These are phyloP conservation scores for Lipomyces yamanashiensis DNA, from an alignment of 805 yeast species.

Conservation along the genomic window DNA sequence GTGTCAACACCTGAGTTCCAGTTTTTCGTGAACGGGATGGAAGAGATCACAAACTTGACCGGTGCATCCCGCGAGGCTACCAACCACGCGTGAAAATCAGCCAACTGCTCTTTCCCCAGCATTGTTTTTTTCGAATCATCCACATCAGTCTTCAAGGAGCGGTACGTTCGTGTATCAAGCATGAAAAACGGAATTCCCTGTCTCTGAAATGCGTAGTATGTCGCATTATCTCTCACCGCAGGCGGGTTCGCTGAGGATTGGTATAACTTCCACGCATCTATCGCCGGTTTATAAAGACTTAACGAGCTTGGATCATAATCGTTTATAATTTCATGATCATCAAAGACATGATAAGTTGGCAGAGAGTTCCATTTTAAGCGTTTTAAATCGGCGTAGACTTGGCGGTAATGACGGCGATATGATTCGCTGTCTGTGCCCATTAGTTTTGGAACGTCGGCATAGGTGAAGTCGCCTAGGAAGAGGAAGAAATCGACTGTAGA, in stretches of 20 bases:
- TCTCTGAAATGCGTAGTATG: conserved; percentile 34
- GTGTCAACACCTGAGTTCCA: conserved; percentile 35
- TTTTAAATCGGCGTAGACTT: conserved; percentile 32
- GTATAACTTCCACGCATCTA: conserved; percentile 33
- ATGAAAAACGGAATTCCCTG: conserved; percentile 39
- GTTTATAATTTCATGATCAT: conserved; percentile 40
- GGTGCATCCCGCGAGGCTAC: conserved; percentile 28
- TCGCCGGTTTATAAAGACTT: conserved; percentile 27
- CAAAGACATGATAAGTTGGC: conserved; percentile 38
- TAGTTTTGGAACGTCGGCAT: conserved; percentile 38
- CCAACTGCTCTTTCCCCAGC: conserved; percentile 36
- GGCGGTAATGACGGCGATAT: conserved; percentile 36
- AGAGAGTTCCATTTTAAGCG: conserved; percentile 21
- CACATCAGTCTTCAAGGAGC: conserved; percentile 29
- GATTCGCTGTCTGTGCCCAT: conserved; percentile 30
- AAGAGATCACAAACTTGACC: conserved; percentile 38
- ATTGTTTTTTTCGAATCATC: conserved; percentile 38
- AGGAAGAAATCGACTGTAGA: conserved; percentile 32
- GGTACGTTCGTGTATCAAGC: conserved; percentile 35
- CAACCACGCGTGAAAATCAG: conserved; percentile 36
- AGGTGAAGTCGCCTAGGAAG: conserved; percentile 39
- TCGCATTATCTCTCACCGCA: conserved; percentile 24
- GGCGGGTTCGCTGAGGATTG: conserved; percentile 38
- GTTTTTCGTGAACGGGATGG: conserved; percentile 39
- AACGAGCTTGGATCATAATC: conserved; percentile 31